Conservation (phyloP, 176 grass and related monocot species). For the Neostapfia colusana region DNA sequence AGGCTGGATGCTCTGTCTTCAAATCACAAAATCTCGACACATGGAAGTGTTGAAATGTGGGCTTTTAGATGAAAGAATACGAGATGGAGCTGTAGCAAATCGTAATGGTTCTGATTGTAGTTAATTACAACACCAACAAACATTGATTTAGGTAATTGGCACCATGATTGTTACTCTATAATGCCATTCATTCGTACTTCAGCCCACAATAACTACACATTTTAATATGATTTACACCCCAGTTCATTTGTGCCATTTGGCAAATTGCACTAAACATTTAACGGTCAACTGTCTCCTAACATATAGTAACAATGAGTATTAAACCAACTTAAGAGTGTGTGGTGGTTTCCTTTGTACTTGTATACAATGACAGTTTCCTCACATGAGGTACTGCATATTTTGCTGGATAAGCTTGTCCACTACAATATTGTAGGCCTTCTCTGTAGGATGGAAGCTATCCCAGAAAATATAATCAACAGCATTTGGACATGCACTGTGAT, state of each 20-base stretch:
- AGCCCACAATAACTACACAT: neutral
- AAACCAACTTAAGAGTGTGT: neutral
- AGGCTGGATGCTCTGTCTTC: too few species aligned
- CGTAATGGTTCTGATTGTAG: neutral
- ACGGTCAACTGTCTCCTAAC: neutral
- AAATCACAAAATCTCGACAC: too few species aligned
- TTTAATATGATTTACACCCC: neutral
- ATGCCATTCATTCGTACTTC: neutral
- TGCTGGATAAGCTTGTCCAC: conserved; percentile 42
- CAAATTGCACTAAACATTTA: neutral
- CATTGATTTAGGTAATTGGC: neutral
- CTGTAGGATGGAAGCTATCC: conserved; percentile 52
- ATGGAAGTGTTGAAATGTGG: too few species aligned
- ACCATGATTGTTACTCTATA: neutral
- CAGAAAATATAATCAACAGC: conserved; percentile 52
- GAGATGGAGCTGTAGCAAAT: neutral
- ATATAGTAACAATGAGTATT: neutral
- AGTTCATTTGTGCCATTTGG: neutral
- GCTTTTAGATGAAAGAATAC: too few species aligned
- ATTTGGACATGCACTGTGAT: conserved; percentile 44
- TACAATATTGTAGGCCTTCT: conserved; percentile 50
- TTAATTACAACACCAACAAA: neutral
- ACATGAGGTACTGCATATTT: conserved; percentile 26
- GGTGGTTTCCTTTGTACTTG: neutral
- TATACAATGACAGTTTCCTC: neutral